These are phyloP conservation scores for Peronospora tabacina DNA, from an alignment of 352 stramenopile species.

Conservation along the genomic window DNA sequence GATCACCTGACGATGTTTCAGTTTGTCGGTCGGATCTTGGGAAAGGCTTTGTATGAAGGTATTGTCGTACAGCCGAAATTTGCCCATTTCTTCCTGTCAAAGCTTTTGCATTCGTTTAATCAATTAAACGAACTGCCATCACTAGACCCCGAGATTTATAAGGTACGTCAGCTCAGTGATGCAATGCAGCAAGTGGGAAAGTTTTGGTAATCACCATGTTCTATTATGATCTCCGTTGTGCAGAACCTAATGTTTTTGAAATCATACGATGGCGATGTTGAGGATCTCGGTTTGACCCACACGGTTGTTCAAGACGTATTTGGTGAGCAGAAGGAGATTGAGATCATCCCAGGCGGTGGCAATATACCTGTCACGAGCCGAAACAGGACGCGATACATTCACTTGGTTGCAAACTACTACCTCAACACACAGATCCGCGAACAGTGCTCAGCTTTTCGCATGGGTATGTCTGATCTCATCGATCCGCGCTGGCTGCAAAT, in stretches of 20 bases:
- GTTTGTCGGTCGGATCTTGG: conserved; percentile 92
- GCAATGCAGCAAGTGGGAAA: not conserved
- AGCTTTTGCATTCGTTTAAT: conserved; percentile 80
- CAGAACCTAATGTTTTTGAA: conserved; percentile 95
- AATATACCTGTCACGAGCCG: conserved; percentile 85
- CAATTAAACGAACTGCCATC: conserved; percentile 86
- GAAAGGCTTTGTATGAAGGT: conserved; percentile 94
- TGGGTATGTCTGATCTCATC: conserved; percentile 91
- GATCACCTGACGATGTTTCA: conserved; percentile 91
- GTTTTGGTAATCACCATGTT: not conserved
- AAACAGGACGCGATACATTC: conserved; percentile 94
- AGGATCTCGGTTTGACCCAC: conserved; percentile 89
- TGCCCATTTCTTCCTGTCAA: conserved; percentile 93
- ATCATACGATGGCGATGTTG: conserved; percentile 90
- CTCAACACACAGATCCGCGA: conserved; percentile 89
- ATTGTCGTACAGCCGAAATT: conserved; percentile 95
- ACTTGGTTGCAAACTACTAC: conserved; percentile 93
- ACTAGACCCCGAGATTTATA: conserved; percentile 92
- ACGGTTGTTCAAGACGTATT: conserved; percentile 85
- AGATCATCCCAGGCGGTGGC: conserved; percentile 86
- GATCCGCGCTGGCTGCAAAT: conserved; percentile 88
- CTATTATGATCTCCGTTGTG: not conserved
- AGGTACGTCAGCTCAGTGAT: conserved; percentile 29
- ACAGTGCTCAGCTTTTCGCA: conserved; percentile 90
- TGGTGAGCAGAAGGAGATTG: conserved; percentile 68